phyloP scores from a whole-genome alignment of 495 filamentous ascomycete genomes.

The Penicillium chermesinum region DNA sequence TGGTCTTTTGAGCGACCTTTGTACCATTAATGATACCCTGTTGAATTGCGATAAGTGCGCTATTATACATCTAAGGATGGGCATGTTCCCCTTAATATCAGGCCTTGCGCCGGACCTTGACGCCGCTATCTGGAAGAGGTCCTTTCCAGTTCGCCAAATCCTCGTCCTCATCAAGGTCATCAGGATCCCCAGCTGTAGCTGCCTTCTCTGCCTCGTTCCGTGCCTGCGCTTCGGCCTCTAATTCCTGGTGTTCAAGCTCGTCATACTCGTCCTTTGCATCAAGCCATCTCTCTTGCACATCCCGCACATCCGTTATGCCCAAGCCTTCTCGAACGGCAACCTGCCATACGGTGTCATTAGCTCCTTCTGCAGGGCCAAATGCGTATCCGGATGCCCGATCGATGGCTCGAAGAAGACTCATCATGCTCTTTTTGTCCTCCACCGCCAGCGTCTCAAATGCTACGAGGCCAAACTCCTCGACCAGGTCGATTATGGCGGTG shows the following conservation, averaged over 20 bases:
- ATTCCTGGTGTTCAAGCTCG: constrained; percentile 64
- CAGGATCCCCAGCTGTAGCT: constrained; percentile 13
- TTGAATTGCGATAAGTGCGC: constrained; percentile 1
- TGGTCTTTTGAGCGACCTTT: not conserved
- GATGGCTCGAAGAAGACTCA: constrained; percentile 76
- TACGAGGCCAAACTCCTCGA: constrained; percentile 84
- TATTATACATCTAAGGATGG: constrained; percentile 27
- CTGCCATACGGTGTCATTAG: constrained; percentile 92
- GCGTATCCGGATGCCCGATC: constrained; percentile 90
- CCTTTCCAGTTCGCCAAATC: constrained; percentile 30
- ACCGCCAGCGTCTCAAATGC: constrained; percentile 91
- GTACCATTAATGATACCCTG: constrained; percentile 19
- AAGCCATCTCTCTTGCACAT: constrained; percentile 94
- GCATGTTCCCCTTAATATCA: constrained; percentile 1
- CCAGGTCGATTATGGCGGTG: constrained; percentile 75
- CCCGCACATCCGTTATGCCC: constrained; percentile 70
- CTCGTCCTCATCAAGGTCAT: constrained; percentile 29
- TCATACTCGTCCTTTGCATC: constrained; percentile 86
- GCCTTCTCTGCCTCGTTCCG: constrained; percentile 27
- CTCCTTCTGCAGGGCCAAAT: constrained; percentile 84
- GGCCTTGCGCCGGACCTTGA: constrained; percentile 42
- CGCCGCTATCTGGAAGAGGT: constrained; percentile 39
- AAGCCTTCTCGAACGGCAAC: constrained; percentile 85
- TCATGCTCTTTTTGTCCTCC: constrained; percentile 95
- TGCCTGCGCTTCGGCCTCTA: constrained; percentile 56